These are phyloP conservation scores for Ceriops decandra DNA, from an alignment of 345 rosid species.

Conservation along the genomic window DNA sequence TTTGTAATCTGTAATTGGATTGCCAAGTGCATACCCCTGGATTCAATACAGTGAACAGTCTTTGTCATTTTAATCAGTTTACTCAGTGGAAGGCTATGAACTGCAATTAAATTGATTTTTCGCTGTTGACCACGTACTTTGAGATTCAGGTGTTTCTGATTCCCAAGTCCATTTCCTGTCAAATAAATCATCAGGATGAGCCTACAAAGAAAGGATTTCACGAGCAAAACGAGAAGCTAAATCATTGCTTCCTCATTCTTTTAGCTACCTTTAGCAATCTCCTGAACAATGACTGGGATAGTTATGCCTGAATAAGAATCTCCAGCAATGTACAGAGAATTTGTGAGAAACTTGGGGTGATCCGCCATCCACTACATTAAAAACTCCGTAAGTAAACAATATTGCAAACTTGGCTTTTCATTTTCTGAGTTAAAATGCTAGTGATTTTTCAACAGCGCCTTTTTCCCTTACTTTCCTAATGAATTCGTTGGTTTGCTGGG, in stretches of 20 bases:
- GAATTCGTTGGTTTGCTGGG: constrained; percentile 17
- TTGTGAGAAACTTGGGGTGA: constrained; percentile 28
- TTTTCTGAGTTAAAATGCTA: no score
- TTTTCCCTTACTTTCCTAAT: constrained; percentile 21
- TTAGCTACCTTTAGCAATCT: not conserved
- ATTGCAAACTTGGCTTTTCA: not conserved
- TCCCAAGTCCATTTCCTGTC: constrained; percentile 14
- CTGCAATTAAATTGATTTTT: not conserved
- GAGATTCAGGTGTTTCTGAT: constrained; percentile 7
- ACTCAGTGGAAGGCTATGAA: not conserved
- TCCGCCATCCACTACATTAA: constrained; percentile 36
- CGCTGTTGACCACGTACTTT: constrained; percentile 2
- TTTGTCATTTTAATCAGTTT: not conserved
- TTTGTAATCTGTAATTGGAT: constrained; percentile 14
- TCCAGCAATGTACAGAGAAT: constrained; percentile 38
- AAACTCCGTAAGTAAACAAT: not conserved
- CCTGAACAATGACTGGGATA: constrained; percentile 1
- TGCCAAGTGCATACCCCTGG: constrained; percentile 31
- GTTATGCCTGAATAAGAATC: constrained; percentile 35
- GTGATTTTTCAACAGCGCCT: no score
- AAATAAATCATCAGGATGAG: not conserved
- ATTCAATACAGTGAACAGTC: not conserved
- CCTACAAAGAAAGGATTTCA: not conserved
- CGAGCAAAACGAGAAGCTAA: not conserved
- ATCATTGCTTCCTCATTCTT: not conserved